Evolutionary conservation across 2,329 filamentous ascomycete genomes (phyloP).

Genomic region (Hypoxylon sp.): DNA sequence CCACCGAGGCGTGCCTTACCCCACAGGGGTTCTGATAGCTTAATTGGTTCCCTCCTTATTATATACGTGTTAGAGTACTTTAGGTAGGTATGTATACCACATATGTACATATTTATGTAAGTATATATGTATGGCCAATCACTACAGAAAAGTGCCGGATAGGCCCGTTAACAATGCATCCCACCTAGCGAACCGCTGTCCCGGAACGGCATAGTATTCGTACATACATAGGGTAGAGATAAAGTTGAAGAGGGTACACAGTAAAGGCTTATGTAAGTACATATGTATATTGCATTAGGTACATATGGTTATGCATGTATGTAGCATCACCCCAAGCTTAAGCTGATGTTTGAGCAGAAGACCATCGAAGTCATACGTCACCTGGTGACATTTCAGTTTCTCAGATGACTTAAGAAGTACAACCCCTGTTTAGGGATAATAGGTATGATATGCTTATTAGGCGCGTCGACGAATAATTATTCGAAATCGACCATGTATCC

Average conservation of each 20-base stretch:
- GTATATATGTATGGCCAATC: no score
- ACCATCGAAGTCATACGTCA: conserved; percentile 30
- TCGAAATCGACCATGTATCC: conserved; percentile 24
- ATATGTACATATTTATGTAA: conserved; percentile 7
- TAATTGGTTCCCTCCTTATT: conserved; percentile 13
- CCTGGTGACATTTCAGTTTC: conserved; percentile 26
- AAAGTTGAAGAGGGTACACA: background rate
- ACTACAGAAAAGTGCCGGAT: conserved; percentile 19
- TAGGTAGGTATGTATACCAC: conserved; percentile 16
- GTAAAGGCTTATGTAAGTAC: background rate
- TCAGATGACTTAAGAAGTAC: conserved; percentile 21
- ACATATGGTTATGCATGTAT: no score
- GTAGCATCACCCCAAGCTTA: background rate
- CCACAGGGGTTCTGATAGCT: conserved; percentile 27
- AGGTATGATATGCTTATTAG: conserved; percentile 34
- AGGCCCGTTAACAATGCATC: conserved; percentile 14
- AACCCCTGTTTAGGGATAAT: conserved; percentile 8
- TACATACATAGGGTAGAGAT: background rate
- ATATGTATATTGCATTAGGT: no score
- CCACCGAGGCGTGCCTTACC: conserved; percentile 18
- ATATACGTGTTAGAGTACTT: no score
- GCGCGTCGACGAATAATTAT: conserved; percentile 12
- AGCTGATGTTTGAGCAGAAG: conserved; percentile 11
- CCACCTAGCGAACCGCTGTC: conserved; percentile 16
- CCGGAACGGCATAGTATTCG: conserved; percentile 8